A percentile compares a stretch with the other conserved stretches of the same genome.
Evolutionary conservation across 257 asterid species (phyloP).

Genomic region (Solanum etuberosum): DNA sequence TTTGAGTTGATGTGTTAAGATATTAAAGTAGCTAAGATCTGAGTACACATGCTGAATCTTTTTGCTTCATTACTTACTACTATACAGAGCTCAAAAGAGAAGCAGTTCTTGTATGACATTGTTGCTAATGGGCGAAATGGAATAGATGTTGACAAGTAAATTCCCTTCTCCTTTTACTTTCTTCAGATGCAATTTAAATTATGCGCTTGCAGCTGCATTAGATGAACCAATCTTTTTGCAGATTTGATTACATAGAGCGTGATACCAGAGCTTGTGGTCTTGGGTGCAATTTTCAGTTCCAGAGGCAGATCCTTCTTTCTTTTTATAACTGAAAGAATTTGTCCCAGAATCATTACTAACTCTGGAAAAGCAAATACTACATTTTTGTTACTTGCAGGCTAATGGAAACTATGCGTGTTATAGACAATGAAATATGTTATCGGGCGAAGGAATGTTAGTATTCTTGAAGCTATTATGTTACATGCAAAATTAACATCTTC

Average conservation of each 20-base stretch:
- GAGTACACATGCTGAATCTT: not conserved
- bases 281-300: constrained; percentile 73
- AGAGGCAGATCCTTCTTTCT: not conserved
- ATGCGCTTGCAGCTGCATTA: not conserved
- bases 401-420: constrained; percentile 74
- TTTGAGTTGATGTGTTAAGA: not conserved
- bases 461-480: not conserved
- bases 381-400: constrained; percentile 41
- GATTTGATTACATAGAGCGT: constrained; percentile 85
- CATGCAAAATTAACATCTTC: not conserved
- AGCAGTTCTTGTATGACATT: constrained; percentile 71
- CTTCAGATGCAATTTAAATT: not conserved
- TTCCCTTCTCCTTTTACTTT: constrained; percentile 9
- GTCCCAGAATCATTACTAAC: not conserved
- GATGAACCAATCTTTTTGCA: constrained; percentile 15
- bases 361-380: constrained; percentile 1
- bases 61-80: not conserved
- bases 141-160: constrained; percentile 88
- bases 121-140: constrained; percentile 96
- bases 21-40: not conserved
- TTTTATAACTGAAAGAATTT: not conserved
- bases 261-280: constrained; percentile 96
- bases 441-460: constrained; percentile 92
- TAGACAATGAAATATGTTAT: constrained; percentile 81
- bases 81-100: constrained; percentile 43